Conservation (phyloP, 768 basidiomycete species). For the Gymnopilus dilepis region DNA sequence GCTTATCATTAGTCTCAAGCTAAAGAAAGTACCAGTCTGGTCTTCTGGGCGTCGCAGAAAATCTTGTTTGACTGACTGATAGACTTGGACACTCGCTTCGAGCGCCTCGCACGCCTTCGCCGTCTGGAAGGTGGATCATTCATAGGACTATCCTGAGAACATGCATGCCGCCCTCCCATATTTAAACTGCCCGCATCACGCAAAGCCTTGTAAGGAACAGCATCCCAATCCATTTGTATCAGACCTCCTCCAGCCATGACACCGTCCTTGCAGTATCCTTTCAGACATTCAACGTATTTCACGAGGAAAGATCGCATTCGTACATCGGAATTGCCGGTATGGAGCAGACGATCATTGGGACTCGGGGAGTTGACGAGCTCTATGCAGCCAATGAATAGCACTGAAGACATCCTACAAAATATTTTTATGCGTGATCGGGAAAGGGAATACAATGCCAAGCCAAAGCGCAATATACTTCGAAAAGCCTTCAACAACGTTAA, state of each 20-base stretch:
- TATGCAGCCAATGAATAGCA: slow-evolving; percentile 38
- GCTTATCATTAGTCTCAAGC: too few species aligned
- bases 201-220: background rate
- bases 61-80: too few species aligned
- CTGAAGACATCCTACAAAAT: slow-evolving; percentile 38
- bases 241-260: background rate
- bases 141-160: background rate
- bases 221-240: too few species aligned
- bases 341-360: background rate
- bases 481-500: slow-evolving; percentile 19
- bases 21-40: too few species aligned
- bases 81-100: background rate
- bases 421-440: slow-evolving; percentile 34
- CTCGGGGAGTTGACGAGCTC: background rate
- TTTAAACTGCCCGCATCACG: background rate
- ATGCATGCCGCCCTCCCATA: background rate
- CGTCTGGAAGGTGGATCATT: slow-evolving; percentile 1
- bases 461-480: slow-evolving; percentile 17
- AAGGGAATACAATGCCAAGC: slow-evolving; percentile 14
- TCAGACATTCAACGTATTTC: slow-evolving; percentile 38
- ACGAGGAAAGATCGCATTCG: slow-evolving; percentile 30
- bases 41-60: too few species aligned
- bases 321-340: slow-evolving; percentile 36
- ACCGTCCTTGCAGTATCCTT: slow-evolving; percentile 30
- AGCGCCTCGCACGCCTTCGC: background rate